Evolutionary conservation across 192 early-diverging fungal species (phyloP).

Genomic region (Phycomyces blakesleeanus): DNA sequence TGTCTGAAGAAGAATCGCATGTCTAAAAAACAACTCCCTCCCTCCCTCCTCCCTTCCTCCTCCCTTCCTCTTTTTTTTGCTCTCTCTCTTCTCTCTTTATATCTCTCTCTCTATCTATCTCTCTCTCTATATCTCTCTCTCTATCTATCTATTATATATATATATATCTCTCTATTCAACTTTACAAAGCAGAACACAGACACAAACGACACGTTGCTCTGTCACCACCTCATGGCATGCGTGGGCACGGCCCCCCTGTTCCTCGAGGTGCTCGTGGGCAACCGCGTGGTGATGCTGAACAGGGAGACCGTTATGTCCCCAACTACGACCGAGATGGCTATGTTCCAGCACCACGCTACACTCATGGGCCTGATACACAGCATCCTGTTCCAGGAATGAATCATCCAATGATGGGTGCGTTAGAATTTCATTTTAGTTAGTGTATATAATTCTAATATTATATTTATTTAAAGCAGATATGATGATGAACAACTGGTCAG

Average conservation of each 20-base stretch:
- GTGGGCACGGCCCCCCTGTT: background rate
- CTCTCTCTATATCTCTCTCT: too few species aligned
- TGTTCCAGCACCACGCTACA: conserved; percentile 53
- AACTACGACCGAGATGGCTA: conserved; percentile 82
- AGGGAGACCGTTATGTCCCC: conserved; percentile 79
- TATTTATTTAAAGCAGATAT: conserved; percentile 9
- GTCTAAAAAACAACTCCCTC: conserved; percentile 8
- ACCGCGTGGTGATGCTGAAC: conserved; percentile 37
- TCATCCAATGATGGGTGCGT: conserved; percentile 26
- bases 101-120: too few species aligned
- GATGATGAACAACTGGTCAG: conserved; percentile 17
- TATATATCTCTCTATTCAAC: background rate
- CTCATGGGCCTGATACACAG: conserved; percentile 32
- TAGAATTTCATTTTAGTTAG: too few species aligned
- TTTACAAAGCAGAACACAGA: conserved; percentile 13
- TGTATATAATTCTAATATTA: background rate
- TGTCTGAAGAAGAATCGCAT: background rate
- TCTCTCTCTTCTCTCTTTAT: too few species aligned
- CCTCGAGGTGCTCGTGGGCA: conserved; percentile 17
- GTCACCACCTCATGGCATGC: conserved; percentile 18
- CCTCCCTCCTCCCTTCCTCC: background rate
- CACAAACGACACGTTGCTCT: conserved; percentile 22
- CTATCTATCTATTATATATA: too few species aligned
- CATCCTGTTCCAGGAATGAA: conserved; percentile 12
- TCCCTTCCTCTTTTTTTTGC: background rate